Conservation (phyloP, 2,329 filamentous ascomycete species). For the Myotisia sp. region DNA sequence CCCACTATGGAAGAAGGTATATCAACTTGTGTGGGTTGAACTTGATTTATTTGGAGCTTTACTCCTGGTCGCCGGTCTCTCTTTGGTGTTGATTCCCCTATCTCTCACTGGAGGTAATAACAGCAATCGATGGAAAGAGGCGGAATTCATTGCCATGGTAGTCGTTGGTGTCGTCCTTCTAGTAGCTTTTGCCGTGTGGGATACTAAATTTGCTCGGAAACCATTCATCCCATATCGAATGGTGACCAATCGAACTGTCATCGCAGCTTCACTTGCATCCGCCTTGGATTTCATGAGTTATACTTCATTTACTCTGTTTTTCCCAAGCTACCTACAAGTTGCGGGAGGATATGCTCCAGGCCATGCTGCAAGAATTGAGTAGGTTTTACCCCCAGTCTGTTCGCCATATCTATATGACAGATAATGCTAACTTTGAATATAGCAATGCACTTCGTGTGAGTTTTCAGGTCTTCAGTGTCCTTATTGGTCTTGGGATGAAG, state of each 20-base stretch:
- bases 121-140: conserved; percentile 15
- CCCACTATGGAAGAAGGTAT: conserved; percentile 13
- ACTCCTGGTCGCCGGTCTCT: conserved; percentile 22
- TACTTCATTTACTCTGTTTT: conserved; percentile 28
- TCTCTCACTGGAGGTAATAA: conserved; percentile 27
- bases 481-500: conserved; percentile 25
- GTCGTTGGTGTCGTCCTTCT: conserved; percentile 20
- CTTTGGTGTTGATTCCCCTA: conserved; percentile 24
- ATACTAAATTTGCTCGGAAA: conserved; percentile 24
- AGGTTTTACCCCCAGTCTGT: not conserved
- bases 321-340: conserved; percentile 30
- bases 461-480: conserved; percentile 25
- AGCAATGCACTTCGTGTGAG: conserved; percentile 23
- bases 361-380: conserved; percentile 14
- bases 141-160: conserved; percentile 25
- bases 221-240: conserved; percentile 29
- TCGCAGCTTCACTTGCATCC: conserved; percentile 26
- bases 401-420: not conserved
- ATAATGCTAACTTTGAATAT: not conserved
- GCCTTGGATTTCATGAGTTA: conserved; percentile 25
- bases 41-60: conserved; percentile 25
- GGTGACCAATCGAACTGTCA: conserved; percentile 25
- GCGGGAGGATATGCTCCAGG: conserved; percentile 25
- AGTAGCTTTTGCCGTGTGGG: conserved; percentile 23
- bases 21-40: conserved; percentile 13